phyloP scores from a whole-genome alignment of 73 alveolate species.

The Effrenium voratum region DNA sequence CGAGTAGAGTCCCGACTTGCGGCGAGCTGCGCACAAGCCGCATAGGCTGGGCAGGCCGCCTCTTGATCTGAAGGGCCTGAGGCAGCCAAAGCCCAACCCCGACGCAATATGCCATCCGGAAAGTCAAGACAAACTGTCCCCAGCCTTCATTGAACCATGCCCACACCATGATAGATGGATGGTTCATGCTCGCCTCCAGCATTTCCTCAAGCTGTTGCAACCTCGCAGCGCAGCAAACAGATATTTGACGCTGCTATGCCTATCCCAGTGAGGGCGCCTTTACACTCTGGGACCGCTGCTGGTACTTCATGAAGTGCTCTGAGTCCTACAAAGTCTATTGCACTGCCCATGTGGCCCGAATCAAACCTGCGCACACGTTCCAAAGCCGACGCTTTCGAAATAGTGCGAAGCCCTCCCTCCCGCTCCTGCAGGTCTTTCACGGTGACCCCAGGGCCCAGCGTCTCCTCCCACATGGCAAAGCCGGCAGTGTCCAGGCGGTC shows the following conservation, averaged over 20 bases:
- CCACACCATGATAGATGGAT: slow-evolving; percentile 92
- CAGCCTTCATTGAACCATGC: slow-evolving; percentile 81
- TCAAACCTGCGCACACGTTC: not conserved
- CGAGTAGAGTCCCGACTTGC: slow-evolving; percentile 39
- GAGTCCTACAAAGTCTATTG: slow-evolving; percentile 10
- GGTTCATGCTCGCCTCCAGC: slow-evolving; percentile 88
- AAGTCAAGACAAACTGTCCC: not conserved
- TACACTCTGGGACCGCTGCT: not conserved
- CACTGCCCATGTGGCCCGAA: not conserved
- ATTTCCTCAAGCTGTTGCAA: slow-evolving; percentile 73
- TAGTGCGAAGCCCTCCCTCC: no score
- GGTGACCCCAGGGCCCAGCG: slow-evolving; percentile 58
- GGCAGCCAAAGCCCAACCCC: not conserved
- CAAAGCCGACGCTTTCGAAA: no score
- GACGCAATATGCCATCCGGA: not conserved
- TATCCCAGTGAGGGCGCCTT: not conserved
- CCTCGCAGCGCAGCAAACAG: not conserved
- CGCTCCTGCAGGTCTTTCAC: slow-evolving; percentile 20
- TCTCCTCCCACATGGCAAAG: slow-evolving; percentile 87
- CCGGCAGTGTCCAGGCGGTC: slow-evolving; percentile 71
- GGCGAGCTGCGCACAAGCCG: slow-evolving; percentile 22
- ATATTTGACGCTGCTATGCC: not conserved
- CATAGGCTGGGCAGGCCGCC: slow-evolving; percentile 36
- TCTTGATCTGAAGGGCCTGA: slow-evolving; percentile 41
- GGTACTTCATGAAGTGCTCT: slow-evolving; percentile 76